These are phyloP conservation scores for Talaromyces borbonicus DNA, from an alignment of 495 filamentous ascomycete genomes.

Conservation along the genomic window DNA sequence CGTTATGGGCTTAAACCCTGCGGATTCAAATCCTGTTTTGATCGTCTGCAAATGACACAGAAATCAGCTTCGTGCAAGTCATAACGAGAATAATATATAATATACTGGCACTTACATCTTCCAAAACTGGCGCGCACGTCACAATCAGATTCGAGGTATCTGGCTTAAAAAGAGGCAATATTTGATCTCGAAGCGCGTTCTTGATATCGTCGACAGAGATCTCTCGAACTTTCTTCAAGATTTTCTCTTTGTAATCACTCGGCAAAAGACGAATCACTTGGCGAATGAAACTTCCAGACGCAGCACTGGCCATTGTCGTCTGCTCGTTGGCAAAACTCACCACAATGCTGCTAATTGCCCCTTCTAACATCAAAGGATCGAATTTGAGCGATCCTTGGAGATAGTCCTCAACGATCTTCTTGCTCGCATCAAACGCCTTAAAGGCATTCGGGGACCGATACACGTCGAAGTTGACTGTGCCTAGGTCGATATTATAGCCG, in stretches of 20 bases:
- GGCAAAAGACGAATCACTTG: conserved; percentile 67
- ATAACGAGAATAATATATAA: background rate
- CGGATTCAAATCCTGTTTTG: conserved; percentile 56
- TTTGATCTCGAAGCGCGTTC: conserved; percentile 58
- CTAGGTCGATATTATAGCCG: conserved; percentile 60
- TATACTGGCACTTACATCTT: conserved; percentile 51
- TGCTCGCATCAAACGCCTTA: conserved; percentile 72
- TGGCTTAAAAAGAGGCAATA: conserved; percentile 70
- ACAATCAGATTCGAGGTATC: conserved; percentile 72
- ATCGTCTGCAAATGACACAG: conserved; percentile 43
- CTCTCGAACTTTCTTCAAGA: conserved; percentile 65
- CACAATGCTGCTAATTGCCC: conserved; percentile 81
- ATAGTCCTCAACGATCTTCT: conserved; percentile 61
- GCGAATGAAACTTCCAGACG: conserved; percentile 69
- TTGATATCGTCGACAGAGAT: conserved; percentile 72
- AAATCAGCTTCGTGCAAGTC: conserved; percentile 8
- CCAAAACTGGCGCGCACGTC: conserved; percentile 78
- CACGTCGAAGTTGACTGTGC: conserved; percentile 69
- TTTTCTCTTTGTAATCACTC: conserved; percentile 66
- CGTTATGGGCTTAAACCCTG: conserved; percentile 69
- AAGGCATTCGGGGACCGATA: conserved; percentile 84
- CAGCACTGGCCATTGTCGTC: conserved; percentile 68
- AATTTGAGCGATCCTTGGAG: conserved; percentile 52
- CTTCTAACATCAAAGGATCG: conserved; percentile 76
- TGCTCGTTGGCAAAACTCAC: conserved; percentile 78